Percentiles rank a stretch among this genome's conserved stretches.
Evolutionary conservation across 2,329 filamentous ascomycete species (phyloP).

Genomic region (Botrytis medusae): DNA sequence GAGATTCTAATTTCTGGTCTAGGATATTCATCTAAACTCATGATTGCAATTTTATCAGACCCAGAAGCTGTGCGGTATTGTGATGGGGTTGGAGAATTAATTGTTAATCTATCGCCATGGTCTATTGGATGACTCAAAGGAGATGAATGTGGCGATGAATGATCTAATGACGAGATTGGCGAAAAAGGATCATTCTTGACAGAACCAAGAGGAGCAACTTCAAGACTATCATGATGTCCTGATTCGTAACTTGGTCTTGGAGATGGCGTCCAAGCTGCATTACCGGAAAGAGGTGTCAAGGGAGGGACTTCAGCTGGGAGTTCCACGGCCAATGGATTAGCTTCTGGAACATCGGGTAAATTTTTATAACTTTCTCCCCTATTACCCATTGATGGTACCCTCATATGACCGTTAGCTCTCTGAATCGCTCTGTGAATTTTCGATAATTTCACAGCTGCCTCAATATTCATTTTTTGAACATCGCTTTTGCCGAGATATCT

Average conservation of each 20-base stretch:
- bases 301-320: slow-evolving; percentile 52
- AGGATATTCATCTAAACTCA: slow-evolving; percentile 58
- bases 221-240: slow-evolving; percentile 35
- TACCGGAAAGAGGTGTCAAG: slow-evolving; percentile 21
- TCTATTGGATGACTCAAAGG: slow-evolving; percentile 25
- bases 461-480: slow-evolving; percentile 74
- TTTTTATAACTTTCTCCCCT: slow-evolving; percentile 25
- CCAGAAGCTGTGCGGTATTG: slow-evolving; percentile 60
- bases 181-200: slow-evolving; percentile 41
- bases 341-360: slow-evolving; percentile 42
- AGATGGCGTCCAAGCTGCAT: slow-evolving; percentile 29
- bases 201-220: slow-evolving; percentile 25
- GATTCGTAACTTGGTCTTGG: slow-evolving; percentile 40
- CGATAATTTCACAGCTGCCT: slow-evolving; percentile 76
- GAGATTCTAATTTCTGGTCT: slow-evolving; percentile 36
- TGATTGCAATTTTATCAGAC: slow-evolving; percentile 67
- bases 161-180: slow-evolving; percentile 34
- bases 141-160: slow-evolving; percentile 24
- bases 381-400: slow-evolving; percentile 13
- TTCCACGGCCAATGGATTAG: slow-evolving; percentile 49
- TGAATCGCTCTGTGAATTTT: slow-evolving; percentile 75
- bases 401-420: slow-evolving; percentile 28
- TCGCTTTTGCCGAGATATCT: slow-evolving; percentile 74
- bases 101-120: slow-evolving; percentile 55
- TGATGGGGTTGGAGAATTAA: slow-evolving; percentile 56